Percentiles rank a stretch among this genome's conserved stretches.
Conservation (phyloP, 2,329 filamentous ascomycete species). For the Orbilia ellipsospora region DNA sequence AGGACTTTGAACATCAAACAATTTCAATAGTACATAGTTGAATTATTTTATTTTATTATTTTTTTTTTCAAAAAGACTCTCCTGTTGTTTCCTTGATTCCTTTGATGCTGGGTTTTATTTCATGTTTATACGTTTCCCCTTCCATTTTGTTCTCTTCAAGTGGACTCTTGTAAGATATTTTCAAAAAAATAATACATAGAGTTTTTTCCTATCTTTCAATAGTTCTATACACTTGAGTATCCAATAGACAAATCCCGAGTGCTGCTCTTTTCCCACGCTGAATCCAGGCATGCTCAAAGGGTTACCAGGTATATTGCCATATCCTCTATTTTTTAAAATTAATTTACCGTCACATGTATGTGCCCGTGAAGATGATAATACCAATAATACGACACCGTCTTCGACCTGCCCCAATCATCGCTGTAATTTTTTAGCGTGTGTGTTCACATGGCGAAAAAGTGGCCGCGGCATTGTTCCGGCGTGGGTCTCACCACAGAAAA, state of each 20-base stretch:
- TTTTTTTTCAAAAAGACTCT: not conserved
- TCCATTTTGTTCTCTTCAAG: conserved; percentile 7
- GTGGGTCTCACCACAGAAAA: conserved; percentile 24
- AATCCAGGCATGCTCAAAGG: too few relatives aligned
- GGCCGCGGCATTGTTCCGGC: conserved; percentile 54
- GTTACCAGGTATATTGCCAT: not conserved
- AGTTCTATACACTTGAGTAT: not conserved
- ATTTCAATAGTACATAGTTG: conserved; percentile 49
- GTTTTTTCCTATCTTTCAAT: conserved; percentile 31
- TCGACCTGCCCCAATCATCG: conserved; percentile 48
- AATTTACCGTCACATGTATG: conserved; percentile 27
- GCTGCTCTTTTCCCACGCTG: not conserved
- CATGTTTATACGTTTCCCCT: conserved; percentile 44
- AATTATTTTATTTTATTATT: not conserved
- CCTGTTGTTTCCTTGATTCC: conserved; percentile 6
- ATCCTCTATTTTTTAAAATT: not conserved
- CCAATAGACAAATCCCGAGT: not conserved
- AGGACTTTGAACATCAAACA: too few relatives aligned
- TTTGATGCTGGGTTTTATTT: conserved; percentile 27
- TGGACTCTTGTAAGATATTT: conserved; percentile 53
- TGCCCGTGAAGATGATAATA: not conserved
- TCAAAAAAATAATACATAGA: conserved; percentile 40
- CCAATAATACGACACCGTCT: conserved; percentile 7
- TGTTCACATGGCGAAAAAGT: conserved; percentile 55
- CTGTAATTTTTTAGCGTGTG: conserved; percentile 24